Percentiles rank a stretch among this genome's conserved stretches.
Conservation (phyloP, 2,329 filamentous ascomycete species). For the Hypomyces rosellus region DNA sequence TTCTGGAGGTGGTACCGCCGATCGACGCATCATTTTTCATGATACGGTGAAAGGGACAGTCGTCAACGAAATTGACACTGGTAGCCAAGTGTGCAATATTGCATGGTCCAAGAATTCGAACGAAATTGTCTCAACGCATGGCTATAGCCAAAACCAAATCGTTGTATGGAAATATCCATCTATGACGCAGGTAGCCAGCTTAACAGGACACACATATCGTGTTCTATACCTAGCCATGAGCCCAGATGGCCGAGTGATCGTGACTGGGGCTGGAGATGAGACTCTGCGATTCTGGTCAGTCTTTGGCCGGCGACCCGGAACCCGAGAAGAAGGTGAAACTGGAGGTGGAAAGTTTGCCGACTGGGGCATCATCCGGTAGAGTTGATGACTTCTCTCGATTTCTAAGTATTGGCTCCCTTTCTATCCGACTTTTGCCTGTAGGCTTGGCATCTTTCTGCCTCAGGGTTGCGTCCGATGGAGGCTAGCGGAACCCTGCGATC, state of each 20-base stretch:
- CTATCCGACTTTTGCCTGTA: too few species aligned
- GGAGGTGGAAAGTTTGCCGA: slow-evolving; percentile 59
- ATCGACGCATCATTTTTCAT: slow-evolving; percentile 96
- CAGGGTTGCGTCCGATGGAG: too few species aligned
- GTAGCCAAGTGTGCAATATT: slow-evolving; percentile 97
- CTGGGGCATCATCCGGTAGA: slow-evolving; percentile 74
- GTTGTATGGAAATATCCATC: slow-evolving; percentile 99
- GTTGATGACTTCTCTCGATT: neutral
- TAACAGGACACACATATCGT: slow-evolving; percentile 94
- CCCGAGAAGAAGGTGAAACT: slow-evolving; percentile 59
- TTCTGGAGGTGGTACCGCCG: slow-evolving; percentile 90
- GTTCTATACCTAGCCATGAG: slow-evolving; percentile 97
- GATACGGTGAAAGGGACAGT: slow-evolving; percentile 80
- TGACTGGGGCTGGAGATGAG: slow-evolving; percentile 94
- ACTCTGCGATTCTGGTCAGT: slow-evolving; percentile 95
- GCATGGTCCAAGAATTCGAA: slow-evolving; percentile 97
- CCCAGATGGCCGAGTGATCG: slow-evolving; percentile 86
- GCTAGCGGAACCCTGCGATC: too few species aligned
- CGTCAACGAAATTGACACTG: slow-evolving; percentile 88
- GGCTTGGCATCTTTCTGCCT: too few species aligned
- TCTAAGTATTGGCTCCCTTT: too few species aligned
- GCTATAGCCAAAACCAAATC: slow-evolving; percentile 97
- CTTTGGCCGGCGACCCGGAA: slow-evolving; percentile 75
- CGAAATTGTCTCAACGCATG: slow-evolving; percentile 94
- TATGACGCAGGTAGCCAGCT: slow-evolving; percentile 92